Evolutionary conservation across 768 basidiomycete species (phyloP).

Genomic region (Cystobasidium ongulense): DNA sequence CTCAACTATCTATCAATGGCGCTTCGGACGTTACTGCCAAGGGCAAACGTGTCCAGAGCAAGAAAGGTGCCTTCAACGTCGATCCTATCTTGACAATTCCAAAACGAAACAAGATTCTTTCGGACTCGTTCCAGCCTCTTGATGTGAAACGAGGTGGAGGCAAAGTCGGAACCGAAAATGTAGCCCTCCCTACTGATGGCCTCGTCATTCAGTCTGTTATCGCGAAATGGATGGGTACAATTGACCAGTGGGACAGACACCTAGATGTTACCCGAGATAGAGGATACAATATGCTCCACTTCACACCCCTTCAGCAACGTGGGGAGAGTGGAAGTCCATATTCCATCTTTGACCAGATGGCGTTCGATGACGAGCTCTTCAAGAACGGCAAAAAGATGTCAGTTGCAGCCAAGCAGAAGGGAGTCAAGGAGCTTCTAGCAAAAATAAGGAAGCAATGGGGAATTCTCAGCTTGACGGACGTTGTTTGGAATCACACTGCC

Average conservation of each 20-base stretch:
- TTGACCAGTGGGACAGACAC: constrained; percentile 65
- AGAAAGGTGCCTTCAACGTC: constrained; percentile 52
- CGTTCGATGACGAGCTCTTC: constrained; percentile 72
- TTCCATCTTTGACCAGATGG: constrained; percentile 78
- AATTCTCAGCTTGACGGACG: constrained; percentile 79
- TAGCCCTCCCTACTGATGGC: constrained; percentile 75
- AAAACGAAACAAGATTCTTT: constrained; percentile 64
- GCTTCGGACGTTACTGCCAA: constrained; percentile 47
- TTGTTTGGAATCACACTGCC: constrained; percentile 95
- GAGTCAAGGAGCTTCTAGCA: constrained; percentile 51
- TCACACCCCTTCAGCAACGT: constrained; percentile 84
- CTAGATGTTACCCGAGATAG: constrained; percentile 75
- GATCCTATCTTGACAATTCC: constrained; percentile 56
- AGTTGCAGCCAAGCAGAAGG: constrained; percentile 42
- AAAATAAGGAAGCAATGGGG: constrained; percentile 77
- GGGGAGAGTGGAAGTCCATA: constrained; percentile 87
- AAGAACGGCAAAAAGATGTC: constrained; percentile 32
- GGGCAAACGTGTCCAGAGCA: constrained; percentile 64
- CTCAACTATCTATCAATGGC: constrained; percentile 13
- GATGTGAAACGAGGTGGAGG: constrained; percentile 44
- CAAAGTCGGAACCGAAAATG: constrained; percentile 31
- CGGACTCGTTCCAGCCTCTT: constrained; percentile 47
- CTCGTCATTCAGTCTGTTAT: constrained; percentile 80
- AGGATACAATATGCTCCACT: constrained; percentile 98
- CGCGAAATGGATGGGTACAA: constrained; percentile 95